Evolutionary conservation across 2,329 filamentous ascomycete species (phyloP).

Genomic region (Corynespora cassiicola): DNA sequence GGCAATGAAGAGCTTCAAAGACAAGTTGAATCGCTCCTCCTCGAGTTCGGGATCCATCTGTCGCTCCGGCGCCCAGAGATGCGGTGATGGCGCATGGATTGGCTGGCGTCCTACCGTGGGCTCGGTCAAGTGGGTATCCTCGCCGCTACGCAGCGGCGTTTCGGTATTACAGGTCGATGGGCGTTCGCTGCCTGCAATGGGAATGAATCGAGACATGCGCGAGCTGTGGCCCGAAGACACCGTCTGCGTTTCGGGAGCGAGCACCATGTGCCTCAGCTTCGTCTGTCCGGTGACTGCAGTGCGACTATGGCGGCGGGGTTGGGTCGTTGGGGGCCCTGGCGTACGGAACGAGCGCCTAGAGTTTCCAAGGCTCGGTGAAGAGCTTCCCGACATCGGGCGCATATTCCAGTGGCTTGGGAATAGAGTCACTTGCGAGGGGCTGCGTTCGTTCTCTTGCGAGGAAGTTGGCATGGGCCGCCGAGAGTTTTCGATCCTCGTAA

Average conservation of each 20-base stretch:
- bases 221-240: constrained; percentile 25
- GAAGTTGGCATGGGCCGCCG: constrained; percentile 8
- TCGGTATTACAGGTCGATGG: constrained; percentile 39
- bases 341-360: not conserved
- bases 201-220: constrained; percentile 25
- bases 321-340: no score
- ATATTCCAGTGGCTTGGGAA: constrained; percentile 15
- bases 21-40: constrained; percentile 32
- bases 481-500: constrained; percentile 32
- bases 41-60: constrained; percentile 29
- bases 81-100: constrained; percentile 33
- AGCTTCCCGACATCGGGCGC: not conserved
- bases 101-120: constrained; percentile 14
- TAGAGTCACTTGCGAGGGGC: constrained; percentile 28
- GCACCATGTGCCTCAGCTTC: constrained; percentile 41
- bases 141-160: constrained; percentile 32
- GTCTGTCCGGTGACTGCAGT: constrained; percentile 42
- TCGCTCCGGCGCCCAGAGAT: constrained; percentile 37
- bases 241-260: constrained; percentile 30
- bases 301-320: constrained; percentile 27
- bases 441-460: constrained; percentile 17
- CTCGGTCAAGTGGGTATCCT: constrained; percentile 8
- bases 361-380: not conserved
- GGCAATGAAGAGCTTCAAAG: constrained; percentile 38
- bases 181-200: constrained; percentile 22